Conservation (phyloP, 2,329 filamentous ascomycete genomes). For the Colletotrichum cordylinicola region DNA sequence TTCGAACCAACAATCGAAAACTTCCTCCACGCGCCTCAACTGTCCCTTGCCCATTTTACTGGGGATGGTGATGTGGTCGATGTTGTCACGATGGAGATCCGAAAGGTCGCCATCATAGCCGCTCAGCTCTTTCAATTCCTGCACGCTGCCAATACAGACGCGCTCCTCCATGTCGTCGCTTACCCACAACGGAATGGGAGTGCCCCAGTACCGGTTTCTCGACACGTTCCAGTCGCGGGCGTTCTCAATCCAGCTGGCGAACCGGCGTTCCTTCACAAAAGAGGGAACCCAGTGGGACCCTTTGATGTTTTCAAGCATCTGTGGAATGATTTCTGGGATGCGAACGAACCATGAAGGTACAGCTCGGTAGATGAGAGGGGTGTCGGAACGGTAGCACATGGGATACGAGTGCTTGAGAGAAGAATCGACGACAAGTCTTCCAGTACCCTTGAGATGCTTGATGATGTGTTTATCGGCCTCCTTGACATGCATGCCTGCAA, state of each 20-base stretch:
- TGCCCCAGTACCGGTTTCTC: slow-evolving; percentile 94
- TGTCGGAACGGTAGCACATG: slow-evolving; percentile 95
- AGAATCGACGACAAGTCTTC: slow-evolving; percentile 81
- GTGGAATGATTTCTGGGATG: slow-evolving; percentile 80
- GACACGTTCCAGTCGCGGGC: slow-evolving; percentile 96
- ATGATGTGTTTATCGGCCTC: slow-evolving; percentile 92
- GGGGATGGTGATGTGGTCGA: slow-evolving; percentile 93
- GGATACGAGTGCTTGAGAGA: slow-evolving; percentile 92
- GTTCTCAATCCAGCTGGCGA: slow-evolving; percentile 89
- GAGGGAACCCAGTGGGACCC: slow-evolving; percentile 90
- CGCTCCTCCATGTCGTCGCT: slow-evolving; percentile 88
- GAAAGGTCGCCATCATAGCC: slow-evolving; percentile 84
- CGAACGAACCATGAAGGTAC: slow-evolving; percentile 96
- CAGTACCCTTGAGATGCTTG: slow-evolving; percentile 80
- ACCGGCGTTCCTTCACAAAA: slow-evolving; percentile 90
- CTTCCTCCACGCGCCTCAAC: slow-evolving; percentile 82
- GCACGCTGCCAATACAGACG: slow-evolving; percentile 84
- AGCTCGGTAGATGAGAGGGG: slow-evolving; percentile 88
- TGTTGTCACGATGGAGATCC: slow-evolving; percentile 90
- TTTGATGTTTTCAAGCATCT: slow-evolving; percentile 91
- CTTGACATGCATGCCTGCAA: slow-evolving; percentile 88
- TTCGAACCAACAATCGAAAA: slow-evolving; percentile 98
- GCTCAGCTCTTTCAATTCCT: slow-evolving; percentile 83
- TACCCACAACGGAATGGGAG: slow-evolving; percentile 89
- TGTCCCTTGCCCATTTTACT: slow-evolving; percentile 85